These are phyloP conservation scores for Globisporangium barbulae DNA, from an alignment of 352 stramenopile species.

Conservation along the genomic window DNA sequence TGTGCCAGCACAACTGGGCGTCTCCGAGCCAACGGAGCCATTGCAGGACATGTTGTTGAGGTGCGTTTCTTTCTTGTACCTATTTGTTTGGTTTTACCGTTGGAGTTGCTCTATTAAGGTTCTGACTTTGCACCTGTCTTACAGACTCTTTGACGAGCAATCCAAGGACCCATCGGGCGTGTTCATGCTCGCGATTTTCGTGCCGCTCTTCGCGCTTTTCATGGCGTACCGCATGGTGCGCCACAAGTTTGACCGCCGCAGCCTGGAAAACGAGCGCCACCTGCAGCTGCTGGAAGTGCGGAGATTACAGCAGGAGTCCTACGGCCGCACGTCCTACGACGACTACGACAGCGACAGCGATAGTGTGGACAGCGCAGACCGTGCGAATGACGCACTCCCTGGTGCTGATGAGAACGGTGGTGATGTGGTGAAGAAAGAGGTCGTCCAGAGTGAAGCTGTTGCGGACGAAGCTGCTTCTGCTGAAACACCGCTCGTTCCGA, in stretches of 20 bases:
- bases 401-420: constrained; percentile 20
- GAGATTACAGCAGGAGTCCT: constrained; percentile 64
- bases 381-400: constrained; percentile 27
- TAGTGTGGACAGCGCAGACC: constrained; percentile 9
- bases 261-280: constrained; percentile 35
- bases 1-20: constrained; percentile 49
- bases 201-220: constrained; percentile 48
- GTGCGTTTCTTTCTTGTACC: constrained; percentile 11
- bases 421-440: constrained; percentile 18
- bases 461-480: background rate
- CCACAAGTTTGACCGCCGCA: constrained; percentile 32
- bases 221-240: constrained; percentile 46
- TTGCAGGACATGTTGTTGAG: constrained; percentile 48
- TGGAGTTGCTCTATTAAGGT: background rate
- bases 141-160: constrained; percentile 63
- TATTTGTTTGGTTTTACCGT: background rate
- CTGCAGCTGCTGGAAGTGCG: constrained; percentile 71
- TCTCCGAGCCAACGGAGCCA: constrained; percentile 53
- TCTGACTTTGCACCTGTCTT: background rate
- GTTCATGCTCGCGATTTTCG: constrained; percentile 64
- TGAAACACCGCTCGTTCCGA: background rate
- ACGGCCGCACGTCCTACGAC: constrained; percentile 37
- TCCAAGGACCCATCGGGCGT: constrained; percentile 60
- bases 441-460: constrained; percentile 9
- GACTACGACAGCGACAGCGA: constrained; percentile 58